Evolutionary conservation across 208 protist genomes (phyloP), one percentile per base, ranked within the genome.

Genomic region (Acanthamoeba royreba): DNA sequence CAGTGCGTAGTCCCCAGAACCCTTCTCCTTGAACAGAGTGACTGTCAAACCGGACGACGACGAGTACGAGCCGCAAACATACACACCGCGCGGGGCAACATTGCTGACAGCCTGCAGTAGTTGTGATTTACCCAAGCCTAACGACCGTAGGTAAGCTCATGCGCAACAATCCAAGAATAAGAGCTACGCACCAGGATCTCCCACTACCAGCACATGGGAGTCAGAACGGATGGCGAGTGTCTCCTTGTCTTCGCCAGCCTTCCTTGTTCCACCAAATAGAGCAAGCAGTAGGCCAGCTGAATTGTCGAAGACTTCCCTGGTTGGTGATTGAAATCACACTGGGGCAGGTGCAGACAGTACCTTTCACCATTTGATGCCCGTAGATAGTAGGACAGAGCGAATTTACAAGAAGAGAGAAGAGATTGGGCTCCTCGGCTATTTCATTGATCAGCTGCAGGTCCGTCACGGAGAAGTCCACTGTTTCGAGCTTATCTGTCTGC

Each of bases 61-160:
- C 25, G 99, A 98, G 2, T 98, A 99, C 94, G 99, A 99, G n/a
- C 99, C 99, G 95, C 98, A 99, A 13, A 99, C 99, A 94, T 99
- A 99, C 25, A 99, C 98, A 72, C 99, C 99, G 42, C 99, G 98
- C 0, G 99, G 98, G 31, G 98, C 97, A 19, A 99, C 86, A 35
- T 95, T 88, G 33, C 98, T 97, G 5, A 98, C 97, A 0, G 98
- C 98, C 22, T 97, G 97, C 45, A 99, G 97, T 92, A 99, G 95
- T 96, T 99, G 98, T 58, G 96, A 98, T 94, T 99, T 99, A 38
- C 99, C 99, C 52, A 99, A 92, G 42, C 99, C 99, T 1, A 98
- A 97, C 83, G 98, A 97, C 40, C 72, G 35, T 9, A 33, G 35
- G n/a, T 13, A 4, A n/a, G 17, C 22, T 33, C 43, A 53, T 17